Percentiles rank a stretch among this genome's conserved stretches.
Evolutionary conservation across 768 basidiomycete species (phyloP).

Genomic region (Mycena metata): DNA sequence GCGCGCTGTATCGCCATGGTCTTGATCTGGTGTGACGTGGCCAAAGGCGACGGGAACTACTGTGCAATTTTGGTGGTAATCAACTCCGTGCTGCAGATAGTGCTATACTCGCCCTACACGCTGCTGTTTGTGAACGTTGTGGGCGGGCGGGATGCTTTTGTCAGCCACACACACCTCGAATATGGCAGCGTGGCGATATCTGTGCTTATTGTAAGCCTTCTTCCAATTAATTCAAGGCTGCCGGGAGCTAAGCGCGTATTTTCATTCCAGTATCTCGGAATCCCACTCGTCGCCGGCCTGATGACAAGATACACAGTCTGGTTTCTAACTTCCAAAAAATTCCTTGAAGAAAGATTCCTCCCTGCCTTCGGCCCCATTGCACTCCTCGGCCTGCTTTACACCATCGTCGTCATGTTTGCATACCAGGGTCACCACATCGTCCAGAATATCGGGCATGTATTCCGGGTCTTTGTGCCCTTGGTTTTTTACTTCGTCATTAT

Average conservation of each 20-base stretch:
- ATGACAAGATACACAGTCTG: slow-evolving; percentile 74
- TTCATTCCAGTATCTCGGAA: slow-evolving; percentile 64
- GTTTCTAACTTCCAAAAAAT: slow-evolving; percentile 56
- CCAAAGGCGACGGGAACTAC: slow-evolving; percentile 75
- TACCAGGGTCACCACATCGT: slow-evolving; percentile 78
- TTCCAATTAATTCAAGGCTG: background rate
- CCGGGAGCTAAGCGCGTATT: background rate
- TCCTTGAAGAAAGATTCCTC: slow-evolving; percentile 73
- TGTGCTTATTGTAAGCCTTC: slow-evolving; percentile 74
- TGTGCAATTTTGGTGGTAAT: slow-evolving; percentile 86
- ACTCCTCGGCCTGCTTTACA: slow-evolving; percentile 84
- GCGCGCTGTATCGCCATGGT: slow-evolving; percentile 83
- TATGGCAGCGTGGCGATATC: slow-evolving; percentile 75
- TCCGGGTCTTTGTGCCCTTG: slow-evolving; percentile 86
- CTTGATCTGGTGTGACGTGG: slow-evolving; percentile 86
- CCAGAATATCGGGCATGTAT: slow-evolving; percentile 80
- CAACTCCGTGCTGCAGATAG: slow-evolving; percentile 84
- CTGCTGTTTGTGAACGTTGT: slow-evolving; percentile 82
- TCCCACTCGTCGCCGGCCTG: slow-evolving; percentile 80
- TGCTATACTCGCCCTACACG: slow-evolving; percentile 81
- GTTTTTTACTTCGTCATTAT: slow-evolving; percentile 84
- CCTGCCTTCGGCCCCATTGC: slow-evolving; percentile 77
- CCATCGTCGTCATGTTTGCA: slow-evolving; percentile 82
- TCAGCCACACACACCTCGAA: slow-evolving; percentile 58
- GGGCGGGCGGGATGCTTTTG: slow-evolving; percentile 53